Base-by-base conservation (phyloP, 1,284 basidiomycete species). In the Amylostereum areolatum region DNA sequence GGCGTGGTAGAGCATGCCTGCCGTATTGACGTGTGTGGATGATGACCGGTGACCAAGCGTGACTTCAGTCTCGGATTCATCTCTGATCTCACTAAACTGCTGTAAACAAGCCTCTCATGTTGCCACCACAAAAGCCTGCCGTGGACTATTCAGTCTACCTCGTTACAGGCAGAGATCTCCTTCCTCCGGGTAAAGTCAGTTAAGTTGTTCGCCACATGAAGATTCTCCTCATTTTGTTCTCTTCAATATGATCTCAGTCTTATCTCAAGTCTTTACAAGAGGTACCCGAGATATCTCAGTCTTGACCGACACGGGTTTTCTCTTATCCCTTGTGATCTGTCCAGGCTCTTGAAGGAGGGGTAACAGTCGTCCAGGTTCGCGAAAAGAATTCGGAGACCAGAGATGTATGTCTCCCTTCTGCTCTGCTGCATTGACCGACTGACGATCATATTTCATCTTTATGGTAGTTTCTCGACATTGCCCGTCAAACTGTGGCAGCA, bases 331-430 rank as follows among this genome's bases (percentile, higher is more conserved):
- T 33, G 41, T 46, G 12, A 9, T 25, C 25, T 55, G 48, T 39
- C 30, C 59, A 92, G 83, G 80, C 92, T 2, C 69, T 95, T 6
- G 70, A 83, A 60, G 92, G 93, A 27, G 89, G 93, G 10, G 93
- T 97, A 0, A 93, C 91, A 0, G 62, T 96, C 33, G 91, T 97
- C 0, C 95, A 97, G 66, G 76, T 96, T 10, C 76, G 93, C 42
- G 93, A 96, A 68, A 97, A 97, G 66, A 68, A 78, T 6, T 66
- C 77, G 0, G 90, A 92, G 54, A 93, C 91, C 0, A 76, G 77
- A 28, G 88, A 93, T 67, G 89, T 86, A 46, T 46, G 69, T 67
- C 24, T 12, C 33, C 47, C n/a, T 49, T 59, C 45, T 57, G 46
- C 31, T 52, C 48, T 45, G 18, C 18, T 18, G 34, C 37, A n/a